Evolutionary conservation across 495 filamentous ascomycete genomes (phyloP), one percentile per base, ranked within the genome.

Genomic region (Penicillium lividum): DNA sequence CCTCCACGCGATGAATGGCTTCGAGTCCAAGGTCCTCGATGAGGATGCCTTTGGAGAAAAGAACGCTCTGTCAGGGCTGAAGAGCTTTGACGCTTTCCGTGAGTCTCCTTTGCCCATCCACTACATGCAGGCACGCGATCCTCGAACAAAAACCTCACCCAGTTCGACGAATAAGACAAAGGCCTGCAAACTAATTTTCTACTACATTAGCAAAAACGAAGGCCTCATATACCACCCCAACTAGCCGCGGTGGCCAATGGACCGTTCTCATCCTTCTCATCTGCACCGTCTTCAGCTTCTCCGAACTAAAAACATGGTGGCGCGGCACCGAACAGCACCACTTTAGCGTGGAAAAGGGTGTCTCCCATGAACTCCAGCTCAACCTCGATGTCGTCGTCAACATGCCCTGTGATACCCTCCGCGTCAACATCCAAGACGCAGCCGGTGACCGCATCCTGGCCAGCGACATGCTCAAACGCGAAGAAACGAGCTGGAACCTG

Each of bases 41-140:
- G 89, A 92, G 66, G 87, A 87, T 73, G 73, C 84, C 62, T 96
- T 96, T 74, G 89, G 86, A 61, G 85, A 87, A 60, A 89, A 90
- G 76, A 76, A 76, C 42, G 79, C 78, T 49, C 75, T 80, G 65
- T 73, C 75, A 57, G 74, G 74, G 53, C 81, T 97, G 65, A 83
- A 86, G 73, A 90, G 92, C 38, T 98, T 98, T 73, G 94, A 98
- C 83, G 93, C 93, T 63, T 98, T 98, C 74, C 94, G 93, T 97
- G 82, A 68, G 89, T 85, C 38, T 40, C 5, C 38, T 43, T 22
- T 13, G 11, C 8, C 33, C 34, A 11, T 9, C 13, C 15, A 5
- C 22, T 5, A n/a, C 22, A n/a, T 53, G 8, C 51, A 27, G 43
- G 47, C 51, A 31, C 8, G 27, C 44, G 33, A 40, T 25, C 38